Base-by-base conservation (phyloP, 768 basidiomycete species). In the Mycena rosella region DNA sequence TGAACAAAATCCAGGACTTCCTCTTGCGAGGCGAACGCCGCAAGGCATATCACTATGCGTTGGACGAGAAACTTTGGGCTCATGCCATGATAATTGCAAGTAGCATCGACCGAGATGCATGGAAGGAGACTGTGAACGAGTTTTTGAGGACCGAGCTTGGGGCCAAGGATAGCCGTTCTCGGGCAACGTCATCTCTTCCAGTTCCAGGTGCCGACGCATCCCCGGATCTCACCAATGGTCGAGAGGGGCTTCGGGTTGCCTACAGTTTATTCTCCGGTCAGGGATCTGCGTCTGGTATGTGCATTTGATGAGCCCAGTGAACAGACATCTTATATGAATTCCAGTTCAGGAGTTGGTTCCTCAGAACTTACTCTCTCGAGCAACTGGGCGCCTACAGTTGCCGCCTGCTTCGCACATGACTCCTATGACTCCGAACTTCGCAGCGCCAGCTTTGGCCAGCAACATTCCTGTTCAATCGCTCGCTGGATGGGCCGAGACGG, bases 51-150 rank as follows among this genome's bases (percentile, higher is more conserved):
- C 89, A 90, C 64, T 96, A 89, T 76, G 97, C 98, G 3, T 83
- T 95, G 47, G 93, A 96, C 65, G 88, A 96, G 78, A 92, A 88
- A 74, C 78, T 99, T 45, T 99, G 97, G 96, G 90, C 95, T 0
- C 98, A 99, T 78, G 97, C 98, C 2, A 89, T 99, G 88, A 79
- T 99, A 61, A 96, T 99, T 69, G 90, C 97, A 13, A 96, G 94
- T 74, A 92, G 93, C 61, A 87, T 98, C 57, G 97, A 97, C 77
- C 94, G 93, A 72, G 96, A 98, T 30, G 85, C 94, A 2, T 99
- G 96, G 96, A 94, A 93, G 74, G 95, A 96, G 67, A 93, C 92
- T 15, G 93, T 95, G 0, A 88, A 86, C 48, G 94, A 96, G 66
- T 99, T 99, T 74, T 77, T 96, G 38, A 87, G 87, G 36, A 83